Percentiles rank a stretch among this genome's conserved stretches.
Evolutionary conservation across 768 basidiomycete species (phyloP).

Genomic region (Amanita jacksonii): DNA sequence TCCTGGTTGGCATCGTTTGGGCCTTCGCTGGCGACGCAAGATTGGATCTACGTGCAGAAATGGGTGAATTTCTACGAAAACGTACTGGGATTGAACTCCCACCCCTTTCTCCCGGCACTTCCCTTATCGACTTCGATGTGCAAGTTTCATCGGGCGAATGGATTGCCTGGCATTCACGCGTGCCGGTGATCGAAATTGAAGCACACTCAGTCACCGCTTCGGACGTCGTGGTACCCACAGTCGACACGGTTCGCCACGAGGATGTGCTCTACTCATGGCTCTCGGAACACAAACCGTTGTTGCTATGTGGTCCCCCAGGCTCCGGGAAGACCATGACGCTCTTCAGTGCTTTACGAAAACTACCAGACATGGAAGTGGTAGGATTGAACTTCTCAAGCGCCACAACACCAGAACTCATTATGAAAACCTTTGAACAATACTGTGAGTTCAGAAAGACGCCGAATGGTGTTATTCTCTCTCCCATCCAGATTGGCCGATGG

Average conservation of each 20-base stretch:
- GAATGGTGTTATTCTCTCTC: conserved; percentile 93
- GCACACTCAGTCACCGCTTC: conserved; percentile 92
- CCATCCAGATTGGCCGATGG: conserved; percentile 94
- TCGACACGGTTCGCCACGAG: conserved; percentile 98
- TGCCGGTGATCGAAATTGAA: conserved; percentile 94
- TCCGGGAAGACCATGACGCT: conserved; percentile 99
- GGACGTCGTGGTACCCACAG: conserved; percentile 95
- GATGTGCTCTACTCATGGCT: conserved; percentile 99
- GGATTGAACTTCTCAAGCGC: conserved; percentile 99
- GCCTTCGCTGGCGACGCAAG: conserved; percentile 97
- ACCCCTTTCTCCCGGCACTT: conserved; percentile 58
- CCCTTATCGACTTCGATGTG: conserved; percentile 93
- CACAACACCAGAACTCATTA: conserved; percentile 93
- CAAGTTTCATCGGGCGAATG: conserved; percentile 80
- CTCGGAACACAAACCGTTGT: conserved; percentile 95
- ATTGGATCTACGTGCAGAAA: conserved; percentile 75
- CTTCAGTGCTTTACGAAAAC: conserved; percentile 93
- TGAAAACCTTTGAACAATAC: conserved; percentile 99
- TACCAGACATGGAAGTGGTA: conserved; percentile 98
- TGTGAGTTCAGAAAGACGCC: conserved; percentile 99
- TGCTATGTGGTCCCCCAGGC: conserved; percentile 98
- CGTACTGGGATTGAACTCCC: conserved; percentile 90
- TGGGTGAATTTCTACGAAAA: conserved; percentile 80
- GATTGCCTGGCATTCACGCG: conserved; percentile 85
- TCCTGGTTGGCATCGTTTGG: conserved; percentile 93